phyloP scores from a whole-genome alignment of 345 rosid genomes.

The Eucalyptus lansdowneana region DNA sequence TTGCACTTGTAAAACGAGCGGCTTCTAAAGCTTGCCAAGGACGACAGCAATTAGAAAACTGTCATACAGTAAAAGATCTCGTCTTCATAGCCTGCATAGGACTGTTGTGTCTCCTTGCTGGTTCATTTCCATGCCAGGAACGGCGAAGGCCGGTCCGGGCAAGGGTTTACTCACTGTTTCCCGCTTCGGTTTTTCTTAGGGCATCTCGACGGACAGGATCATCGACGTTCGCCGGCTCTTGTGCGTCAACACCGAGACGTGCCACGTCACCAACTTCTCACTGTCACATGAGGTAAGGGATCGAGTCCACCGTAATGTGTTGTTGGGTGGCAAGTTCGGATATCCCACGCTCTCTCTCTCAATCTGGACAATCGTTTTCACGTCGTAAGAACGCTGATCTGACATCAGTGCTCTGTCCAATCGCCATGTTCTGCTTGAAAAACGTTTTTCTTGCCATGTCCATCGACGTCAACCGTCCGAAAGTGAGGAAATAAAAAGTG shows the following conservation, averaged over 20 bases:
- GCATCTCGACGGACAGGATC: constrained; percentile 96
- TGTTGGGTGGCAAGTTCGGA: background rate
- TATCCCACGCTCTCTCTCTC: background rate
- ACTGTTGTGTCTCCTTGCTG: background rate
- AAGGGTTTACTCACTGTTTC: background rate
- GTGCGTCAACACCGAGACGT: constrained; percentile 59
- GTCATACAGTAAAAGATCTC: background rate
- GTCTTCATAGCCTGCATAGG: background rate
- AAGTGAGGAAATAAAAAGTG: background rate
- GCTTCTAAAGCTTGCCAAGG: background rate
- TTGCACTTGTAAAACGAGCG: background rate
- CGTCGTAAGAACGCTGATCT: background rate
- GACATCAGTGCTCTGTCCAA: background rate
- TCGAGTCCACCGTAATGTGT: background rate
- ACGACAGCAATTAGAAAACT: background rate
- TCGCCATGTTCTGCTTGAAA: background rate
- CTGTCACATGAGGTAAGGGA: constrained; percentile 66
- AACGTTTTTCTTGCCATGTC: background rate
- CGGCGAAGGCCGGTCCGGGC: background rate
- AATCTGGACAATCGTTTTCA: background rate
- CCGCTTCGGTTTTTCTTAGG: constrained; percentile 26
- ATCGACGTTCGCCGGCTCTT: constrained; percentile 82
- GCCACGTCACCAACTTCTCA: constrained; percentile 66
- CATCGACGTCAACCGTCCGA: background rate
- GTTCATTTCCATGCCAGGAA: background rate